Percentiles rank a stretch among this genome's conserved stretches.
Evolutionary conservation across 164 flowering plant genomes (phyloP).

Genomic region (Akebia trifoliata): DNA sequence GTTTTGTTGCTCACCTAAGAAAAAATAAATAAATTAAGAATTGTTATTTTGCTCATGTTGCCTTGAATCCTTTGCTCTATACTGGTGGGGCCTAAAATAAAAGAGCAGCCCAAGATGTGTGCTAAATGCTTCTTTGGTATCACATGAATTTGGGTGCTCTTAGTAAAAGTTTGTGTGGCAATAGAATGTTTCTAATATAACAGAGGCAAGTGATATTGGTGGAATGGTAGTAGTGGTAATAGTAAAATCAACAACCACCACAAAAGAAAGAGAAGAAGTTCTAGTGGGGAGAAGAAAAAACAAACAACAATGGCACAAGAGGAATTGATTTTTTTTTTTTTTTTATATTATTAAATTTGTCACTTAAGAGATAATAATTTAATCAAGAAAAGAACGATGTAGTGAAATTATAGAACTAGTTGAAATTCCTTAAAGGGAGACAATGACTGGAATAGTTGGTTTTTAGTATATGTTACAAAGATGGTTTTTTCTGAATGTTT

Average conservation of each 20-base stretch:
- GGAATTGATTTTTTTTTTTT: conserved; percentile 1
- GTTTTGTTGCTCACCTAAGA: conserved; percentile 28
- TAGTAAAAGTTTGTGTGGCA: no score
- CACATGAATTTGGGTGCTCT: no score
- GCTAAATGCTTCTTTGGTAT: conserved; percentile 27
- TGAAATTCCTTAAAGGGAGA: not conserved
- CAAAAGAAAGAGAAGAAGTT: conserved; percentile 1
- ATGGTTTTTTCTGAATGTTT: not conserved
- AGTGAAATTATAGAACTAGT: not conserved
- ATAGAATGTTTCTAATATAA: no score
- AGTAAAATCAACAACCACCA: conserved; percentile 13
- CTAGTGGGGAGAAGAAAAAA: not conserved
- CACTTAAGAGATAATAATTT: not conserved
- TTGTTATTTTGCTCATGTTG: conserved; percentile 30
- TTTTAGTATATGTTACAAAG: not conserved
- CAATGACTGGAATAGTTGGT: not conserved
- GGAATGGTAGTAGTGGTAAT: conserved; percentile 8
- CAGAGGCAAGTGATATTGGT: no score
- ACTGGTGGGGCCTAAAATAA: conserved; percentile 30
- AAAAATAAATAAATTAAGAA: conserved; percentile 15
- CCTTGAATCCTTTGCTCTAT: conserved; percentile 23
- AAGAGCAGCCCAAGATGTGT: conserved; percentile 17
- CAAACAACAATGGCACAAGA: conserved; percentile 4
- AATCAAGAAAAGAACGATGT: not conserved
- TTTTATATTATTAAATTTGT: no score